Evolutionary conservation across 2,329 filamentous ascomycete species (phyloP), one percentile per base, ranked within the genome.

Genomic region (Fusarium pseudoanthophilum): DNA sequence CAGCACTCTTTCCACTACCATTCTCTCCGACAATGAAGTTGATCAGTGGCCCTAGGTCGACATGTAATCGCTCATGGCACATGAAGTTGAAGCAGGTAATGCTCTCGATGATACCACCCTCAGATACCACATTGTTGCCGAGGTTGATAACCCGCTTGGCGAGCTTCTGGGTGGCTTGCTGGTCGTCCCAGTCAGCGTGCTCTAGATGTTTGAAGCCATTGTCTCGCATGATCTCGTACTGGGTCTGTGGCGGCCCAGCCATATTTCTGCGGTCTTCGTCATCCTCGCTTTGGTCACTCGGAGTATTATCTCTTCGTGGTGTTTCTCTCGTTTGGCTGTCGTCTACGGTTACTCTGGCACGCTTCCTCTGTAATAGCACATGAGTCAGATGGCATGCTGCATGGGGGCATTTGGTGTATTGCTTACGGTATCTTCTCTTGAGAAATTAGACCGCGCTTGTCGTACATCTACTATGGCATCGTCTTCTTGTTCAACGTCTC

Each of bases 21-120:
- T 99, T 99, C 81, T 97, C 95, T 21, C 96, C 96, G 62, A 98
- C 95, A 70, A 99, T 95, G 83, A 99, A 99, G 82, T 99, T 99
- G 82, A 99, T 97, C 42, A 98, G 85, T 1, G 96, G 96, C 0
- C 96, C 96, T n/a, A 99, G 87, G 64, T 92, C 89, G 67, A 97
- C 93, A 48, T 92, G 90, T 24, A 98, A 88, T 62, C 92, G 91
- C 49, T 91, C 87, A 80, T 99, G 96, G 78, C 95, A 98, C 96
- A 98, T 98, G 83, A 98, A 98, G 81, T 98, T 98, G 76, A 91
- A 89, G 80, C 95, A 97, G 42, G 91, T 92, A 62, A 98, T 92
- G 71, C 92, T 92, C 81, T 97, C 92, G 52, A 98, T 92, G 61
- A 98, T 95, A 3, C 94, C 95, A 75, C 93, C 92, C 43, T 97